Percentiles rank a stretch among this genome's conserved stretches.
These are phyloP conservation scores for Clarkia xantiana DNA, from an alignment of 345 rosid genomes.

Conservation along the genomic window DNA sequence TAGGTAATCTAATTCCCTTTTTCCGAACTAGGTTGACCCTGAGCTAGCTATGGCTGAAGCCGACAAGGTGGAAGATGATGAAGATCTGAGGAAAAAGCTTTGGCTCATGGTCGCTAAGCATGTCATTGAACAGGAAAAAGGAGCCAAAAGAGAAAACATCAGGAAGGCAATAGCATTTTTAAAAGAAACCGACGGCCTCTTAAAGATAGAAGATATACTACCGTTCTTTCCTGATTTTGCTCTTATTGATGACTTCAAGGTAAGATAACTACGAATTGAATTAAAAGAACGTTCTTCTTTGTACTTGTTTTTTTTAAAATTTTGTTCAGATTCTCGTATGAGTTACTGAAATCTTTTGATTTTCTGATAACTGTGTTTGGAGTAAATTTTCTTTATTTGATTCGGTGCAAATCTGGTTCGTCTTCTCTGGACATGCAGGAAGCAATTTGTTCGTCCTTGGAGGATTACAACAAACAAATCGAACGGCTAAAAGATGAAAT, in stretches of 20 bases:
- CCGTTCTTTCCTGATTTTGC: slow-evolving; percentile 99
- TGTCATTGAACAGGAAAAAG: slow-evolving; percentile 88
- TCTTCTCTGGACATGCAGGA: slow-evolving; percentile 31
- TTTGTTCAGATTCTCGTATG: not conserved
- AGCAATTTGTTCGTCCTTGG: slow-evolving; percentile 91
- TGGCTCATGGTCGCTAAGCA: slow-evolving; percentile 99
- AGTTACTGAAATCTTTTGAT: too few relatives aligned
- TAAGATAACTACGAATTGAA: slow-evolving; percentile 5
- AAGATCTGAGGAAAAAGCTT: slow-evolving; percentile 92
- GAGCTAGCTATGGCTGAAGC: slow-evolving; percentile 99
- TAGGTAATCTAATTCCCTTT: not conserved
- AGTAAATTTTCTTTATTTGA: not conserved
- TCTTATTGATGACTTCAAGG: slow-evolving; percentile 98
- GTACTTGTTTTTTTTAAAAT: not conserved
- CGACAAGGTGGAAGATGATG: slow-evolving; percentile 98
- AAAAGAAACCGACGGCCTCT: slow-evolving; percentile 93
- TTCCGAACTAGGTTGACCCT: slow-evolving; percentile 59
- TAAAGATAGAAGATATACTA: slow-evolving; percentile 94
- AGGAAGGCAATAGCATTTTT: slow-evolving; percentile 94
- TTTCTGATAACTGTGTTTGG: not conserved
- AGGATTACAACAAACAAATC: slow-evolving; percentile 96
- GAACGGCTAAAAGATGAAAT: slow-evolving; percentile 86
- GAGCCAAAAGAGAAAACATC: slow-evolving; percentile 93
- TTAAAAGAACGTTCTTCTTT: too few relatives aligned
- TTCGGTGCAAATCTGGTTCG: not conserved